Evolutionary conservation across 345 rosid species (phyloP), one percentile per base, ranked within the genome.

Genomic region (Xanthoceras sorbifolium): DNA sequence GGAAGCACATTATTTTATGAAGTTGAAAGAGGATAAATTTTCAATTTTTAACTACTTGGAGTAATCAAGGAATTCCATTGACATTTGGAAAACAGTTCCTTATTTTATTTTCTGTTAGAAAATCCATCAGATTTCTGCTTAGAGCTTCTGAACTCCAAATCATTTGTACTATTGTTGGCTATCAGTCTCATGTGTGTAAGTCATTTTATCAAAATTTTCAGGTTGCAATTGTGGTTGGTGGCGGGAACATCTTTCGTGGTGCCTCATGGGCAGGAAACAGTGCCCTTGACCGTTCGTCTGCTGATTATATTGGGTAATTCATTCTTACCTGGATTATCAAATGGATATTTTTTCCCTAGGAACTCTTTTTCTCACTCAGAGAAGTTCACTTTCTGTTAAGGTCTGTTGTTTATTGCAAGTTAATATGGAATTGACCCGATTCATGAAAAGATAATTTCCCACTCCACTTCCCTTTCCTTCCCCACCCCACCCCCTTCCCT

Each of bases 221-320:
- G 99, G 99, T 96, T 64, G 99, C 98, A 18, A 86, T 93, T 82
- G 99, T 93, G 64, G 99, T 92, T 78, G 98, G 98, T 26, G 99
- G 99, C 50, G 97, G 97, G 60, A 93, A 96, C 78, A 96, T 96
- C 77, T 96, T 96, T 74, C 97, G 97, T 31, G 97, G 98, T 76
- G 79, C 98, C 65, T 87, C 95, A 40, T 91, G 97, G 97, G 97
- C 97, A 68, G 99, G 98, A 76, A 79, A 92, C 80, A 92, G 97
- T 78, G 97, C 98, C 77, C 99, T 96, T 84, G 98, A 96, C 69
- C 97, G 97, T 74, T 96, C 99, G 55, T 96, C 99, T 31, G 99
- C 99, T 59, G 98, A 95, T 78, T 92, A 91, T 78, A 92, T 93
- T 57, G 99, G 99, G 99, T 93, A 89, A 57, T 17, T 50, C 67